Base-by-base conservation (phyloP, 2,329 filamentous ascomycete species). In the Trichoderma simmonsii region DNA sequence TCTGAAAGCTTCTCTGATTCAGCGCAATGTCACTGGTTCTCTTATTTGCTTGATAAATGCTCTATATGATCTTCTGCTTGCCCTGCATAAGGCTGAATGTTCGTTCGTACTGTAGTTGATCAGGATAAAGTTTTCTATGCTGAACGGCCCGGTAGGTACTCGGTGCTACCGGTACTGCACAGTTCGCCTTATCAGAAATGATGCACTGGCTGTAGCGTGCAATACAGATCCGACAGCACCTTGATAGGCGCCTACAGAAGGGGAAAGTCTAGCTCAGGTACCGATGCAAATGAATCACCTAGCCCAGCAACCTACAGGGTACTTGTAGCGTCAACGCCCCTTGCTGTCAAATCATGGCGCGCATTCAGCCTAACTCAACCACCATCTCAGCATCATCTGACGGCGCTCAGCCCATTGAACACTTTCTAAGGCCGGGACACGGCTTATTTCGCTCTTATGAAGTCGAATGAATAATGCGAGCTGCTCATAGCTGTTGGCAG, bases 381-480 rank as follows among this genome's bases (percentile, higher is more conserved):
- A 70, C 56, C 36, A 24, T 59, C 28, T 48, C 26, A 48, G 48
- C 66, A 69, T 61, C 66, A 69, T 69, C 66, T 61, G 56, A 69
- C 66, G n/a, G 43, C 66, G 56, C 39, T 51, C 39, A 69, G 9
- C 18, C 56, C 28, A 54, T 51, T 26, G 66, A 30, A 34, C 6
- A 28, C 26, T 8, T 30, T 65, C 21, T 30, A 1, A n/a, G 21
- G 28, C 26, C 39, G 34, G 5, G 36, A 14, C 6, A 28, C n/a
- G 21, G 36, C 30, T 32, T 21, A 32, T 62, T 32, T 61, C n/a
- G 21, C 66, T n/a, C 66, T 9, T 69, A 69, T 69, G 66, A n/a
- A 36, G n/a, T 61, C 18, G 66, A 51, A 69, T 61, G 32, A 28
- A 60, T 51, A 69, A 69, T 62, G 66, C 14, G 56, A 69, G 66